phyloP scores from a whole-genome alignment of 208 protist genomes.

The Crithidia mellificae region DNA sequence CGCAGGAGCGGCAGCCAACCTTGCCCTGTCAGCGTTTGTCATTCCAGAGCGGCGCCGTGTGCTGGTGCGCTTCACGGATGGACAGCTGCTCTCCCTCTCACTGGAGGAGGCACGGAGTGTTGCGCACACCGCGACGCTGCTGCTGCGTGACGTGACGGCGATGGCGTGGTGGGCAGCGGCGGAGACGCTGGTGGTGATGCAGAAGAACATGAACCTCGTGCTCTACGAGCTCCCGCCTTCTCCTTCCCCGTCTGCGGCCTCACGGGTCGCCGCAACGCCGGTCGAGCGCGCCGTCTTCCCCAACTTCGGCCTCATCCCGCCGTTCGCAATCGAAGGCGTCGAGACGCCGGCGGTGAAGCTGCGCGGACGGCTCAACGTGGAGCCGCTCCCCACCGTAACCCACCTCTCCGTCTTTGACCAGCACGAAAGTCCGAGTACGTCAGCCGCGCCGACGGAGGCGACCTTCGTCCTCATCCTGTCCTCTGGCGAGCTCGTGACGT shows the following conservation, averaged over 20 bases:
- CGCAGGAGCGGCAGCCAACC: constrained; percentile 11
- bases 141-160: constrained; percentile 44
- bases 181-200: constrained; percentile 38
- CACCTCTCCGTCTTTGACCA: constrained; percentile 59
- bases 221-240: constrained; percentile 30
- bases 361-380: constrained; percentile 35
- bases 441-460: constrained; percentile 23
- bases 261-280: neutral
- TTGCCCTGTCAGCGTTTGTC: constrained; percentile 21
- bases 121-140: constrained; percentile 10
- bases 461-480: constrained; percentile 63
- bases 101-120: constrained; percentile 12
- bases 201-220: constrained; percentile 43
- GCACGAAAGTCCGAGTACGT: constrained; percentile 16
- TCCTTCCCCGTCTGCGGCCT: constrained; percentile 3
- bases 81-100: constrained; percentile 22
- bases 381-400: constrained; percentile 54
- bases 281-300: constrained; percentile 27
- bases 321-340: constrained; percentile 40
- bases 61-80: constrained; percentile 40
- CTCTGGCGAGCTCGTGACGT: constrained; percentile 78
- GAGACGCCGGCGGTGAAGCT: constrained; percentile 35
- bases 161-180: constrained; percentile 40
- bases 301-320: constrained; percentile 60
- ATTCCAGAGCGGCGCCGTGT: constrained; percentile 19